Conservation (phyloP, 2,329 filamentous ascomycete species). For the Fusarium anthophilum region DNA sequence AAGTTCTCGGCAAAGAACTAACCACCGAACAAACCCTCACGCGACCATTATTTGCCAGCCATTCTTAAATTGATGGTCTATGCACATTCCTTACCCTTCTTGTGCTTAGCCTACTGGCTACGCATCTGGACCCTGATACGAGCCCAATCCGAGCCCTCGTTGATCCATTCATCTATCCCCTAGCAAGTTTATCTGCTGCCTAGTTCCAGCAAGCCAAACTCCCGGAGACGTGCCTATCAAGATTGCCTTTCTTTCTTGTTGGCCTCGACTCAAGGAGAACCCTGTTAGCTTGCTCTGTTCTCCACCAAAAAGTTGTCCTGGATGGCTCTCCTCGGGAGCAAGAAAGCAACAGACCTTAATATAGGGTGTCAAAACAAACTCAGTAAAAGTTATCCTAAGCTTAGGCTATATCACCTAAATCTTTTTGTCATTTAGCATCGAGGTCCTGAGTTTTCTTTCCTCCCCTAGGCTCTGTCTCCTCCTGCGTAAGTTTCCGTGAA, state of each 20-base stretch:
- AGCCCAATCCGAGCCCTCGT: background rate
- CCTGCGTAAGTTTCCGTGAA: constrained; percentile 17
- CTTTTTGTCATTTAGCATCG: too few relatives aligned
- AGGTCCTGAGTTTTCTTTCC: too few relatives aligned
- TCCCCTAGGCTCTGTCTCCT: background rate
- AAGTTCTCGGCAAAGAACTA: constrained; percentile 8
- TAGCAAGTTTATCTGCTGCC: constrained; percentile 19
- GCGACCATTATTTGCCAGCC: constrained; percentile 19
- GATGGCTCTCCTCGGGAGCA: background rate
- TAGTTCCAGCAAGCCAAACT: background rate
- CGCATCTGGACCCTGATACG: constrained; percentile 23
- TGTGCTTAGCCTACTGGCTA: constrained; percentile 11
- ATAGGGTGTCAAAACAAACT: too few relatives aligned
- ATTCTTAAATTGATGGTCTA: constrained; percentile 13
- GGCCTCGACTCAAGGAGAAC: constrained; percentile 22
- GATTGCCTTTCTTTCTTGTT: background rate
- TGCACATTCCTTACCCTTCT: constrained; percentile 20
- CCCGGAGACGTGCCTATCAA: constrained; percentile 15
- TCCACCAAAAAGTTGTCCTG: constrained; percentile 17
- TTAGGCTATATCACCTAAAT: too few relatives aligned
- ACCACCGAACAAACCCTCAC: constrained; percentile 20
- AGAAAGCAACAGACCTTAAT: too few relatives aligned
- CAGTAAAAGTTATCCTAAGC: too few relatives aligned
- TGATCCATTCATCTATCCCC: constrained; percentile 33
- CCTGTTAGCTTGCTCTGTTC: constrained; percentile 24